Evolutionary conservation across 2,329 filamentous ascomycete genomes (phyloP), one percentile per base, ranked within the genome.

Genomic region (Calycina herbarum): DNA sequence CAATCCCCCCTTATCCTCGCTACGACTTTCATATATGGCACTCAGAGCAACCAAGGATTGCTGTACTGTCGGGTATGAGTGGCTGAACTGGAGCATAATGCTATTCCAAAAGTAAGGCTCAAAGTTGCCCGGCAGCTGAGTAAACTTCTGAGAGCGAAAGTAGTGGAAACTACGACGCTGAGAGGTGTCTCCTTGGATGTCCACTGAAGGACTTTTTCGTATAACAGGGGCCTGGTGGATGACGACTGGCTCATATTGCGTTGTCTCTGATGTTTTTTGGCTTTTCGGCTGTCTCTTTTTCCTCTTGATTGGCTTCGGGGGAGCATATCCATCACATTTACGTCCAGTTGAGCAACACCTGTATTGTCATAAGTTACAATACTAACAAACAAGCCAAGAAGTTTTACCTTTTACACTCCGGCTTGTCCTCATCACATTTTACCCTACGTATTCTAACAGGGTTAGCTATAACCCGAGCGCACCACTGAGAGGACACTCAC

Each of bases 91-190:
- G 3, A 70, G 51, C 5, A 67, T 62, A 13, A 65, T 13, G 17
- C 57, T 42, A 31, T 68, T 51, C 68, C 67, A 70, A 35, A 70
- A 68, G 11, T 66, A 57, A 3, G 66, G 63, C 48, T 70, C 67
- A 60, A 69, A 71, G 33, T 69, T 68, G 2, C 69, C 69, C 2
- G 69, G 58, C 20, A 71, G 64, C n/a, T 66, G 61, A 5, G 60
- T 54, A 24, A 70, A 64, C 8, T 66, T 68, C 17, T 64, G 63
- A 6, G 59, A 57, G 4, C 65, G 63, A 13, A 72, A 72, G 59
- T 69, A 72, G 60, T 71, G 59, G 64, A 72, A 68, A n/a, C 67
- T 64, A 29, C 69, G 68, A 15, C 66, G 66, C 48, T 71, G 63
- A 5, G 57, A 29, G 6, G 10, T 15, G 33, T 27, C 64, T 17